Evolutionary conservation across 2,329 filamentous ascomycete species (phyloP).

Genomic region (Aspergillus spinulosporus): DNA sequence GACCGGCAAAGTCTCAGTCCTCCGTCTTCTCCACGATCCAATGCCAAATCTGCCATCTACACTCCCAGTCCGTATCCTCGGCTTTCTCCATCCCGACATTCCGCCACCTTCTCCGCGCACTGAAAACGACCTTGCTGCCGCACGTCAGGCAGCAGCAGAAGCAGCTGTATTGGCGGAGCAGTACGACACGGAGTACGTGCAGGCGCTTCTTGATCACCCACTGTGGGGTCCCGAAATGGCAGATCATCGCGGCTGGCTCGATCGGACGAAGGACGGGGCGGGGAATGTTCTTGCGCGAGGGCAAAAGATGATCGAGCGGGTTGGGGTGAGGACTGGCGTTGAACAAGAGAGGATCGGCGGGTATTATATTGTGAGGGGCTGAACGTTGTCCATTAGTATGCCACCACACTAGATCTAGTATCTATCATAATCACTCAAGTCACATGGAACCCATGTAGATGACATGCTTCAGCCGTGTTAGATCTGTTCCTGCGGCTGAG

Average conservation of each 20-base stretch:
- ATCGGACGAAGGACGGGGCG: constrained; percentile 49
- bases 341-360: constrained; percentile 46
- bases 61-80: constrained; percentile 61
- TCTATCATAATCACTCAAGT: background rate
- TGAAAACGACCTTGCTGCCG: constrained; percentile 31
- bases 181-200: constrained; percentile 41
- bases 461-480: no score
- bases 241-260: constrained; percentile 28
- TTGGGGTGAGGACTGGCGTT: constrained; percentile 56
- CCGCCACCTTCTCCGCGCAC: constrained; percentile 8
- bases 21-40: constrained; percentile 34
- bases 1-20: constrained; percentile 50
- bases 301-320: constrained; percentile 57
- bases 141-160: constrained; percentile 38
- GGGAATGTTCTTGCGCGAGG: constrained; percentile 52
- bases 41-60: constrained; percentile 6
- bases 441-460: no score
- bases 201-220: constrained; percentile 39
- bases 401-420: background rate
- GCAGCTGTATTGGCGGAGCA: constrained; percentile 40
- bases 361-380: constrained; percentile 38
- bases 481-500: no score
- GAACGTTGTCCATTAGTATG: background rate
- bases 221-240: constrained; percentile 40
- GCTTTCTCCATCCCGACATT: constrained; percentile 52